These are phyloP conservation scores for Trichodelitschia bisporula DNA, from an alignment of 495 filamentous ascomycete species.

Conservation along the genomic window DNA sequence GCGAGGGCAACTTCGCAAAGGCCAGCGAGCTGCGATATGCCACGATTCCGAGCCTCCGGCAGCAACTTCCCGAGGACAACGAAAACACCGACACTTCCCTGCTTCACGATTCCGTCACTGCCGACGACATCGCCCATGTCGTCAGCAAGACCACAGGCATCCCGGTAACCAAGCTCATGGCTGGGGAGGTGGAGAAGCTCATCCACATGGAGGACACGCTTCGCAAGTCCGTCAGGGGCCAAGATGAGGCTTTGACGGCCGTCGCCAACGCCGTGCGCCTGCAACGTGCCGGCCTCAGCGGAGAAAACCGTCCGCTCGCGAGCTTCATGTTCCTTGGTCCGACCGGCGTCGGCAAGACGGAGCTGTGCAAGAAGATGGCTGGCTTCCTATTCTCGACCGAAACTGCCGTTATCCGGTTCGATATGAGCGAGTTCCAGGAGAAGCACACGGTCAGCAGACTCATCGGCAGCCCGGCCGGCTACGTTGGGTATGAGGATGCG, in stretches of 20 bases:
- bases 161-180: constrained; percentile 70
- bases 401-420: constrained; percentile 71
- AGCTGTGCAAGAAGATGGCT: constrained; percentile 90
- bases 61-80: constrained; percentile 55
- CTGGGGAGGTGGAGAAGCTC: constrained; percentile 75
- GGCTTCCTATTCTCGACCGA: constrained; percentile 82
- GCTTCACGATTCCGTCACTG: constrained; percentile 77
- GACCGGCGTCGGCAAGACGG: constrained; percentile 92
- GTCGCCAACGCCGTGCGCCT: constrained; percentile 85
- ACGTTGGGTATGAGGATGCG: constrained; percentile 91
- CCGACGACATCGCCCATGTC: constrained; percentile 81
- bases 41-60: constrained; percentile 56
- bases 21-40: constrained; percentile 77
- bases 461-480: constrained; percentile 80
- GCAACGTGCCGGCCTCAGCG: constrained; percentile 77
- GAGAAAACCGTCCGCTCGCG: constrained; percentile 74
- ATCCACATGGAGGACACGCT: constrained; percentile 88
- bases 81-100: constrained; percentile 29
- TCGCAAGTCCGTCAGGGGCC: constrained; percentile 62
- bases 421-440: constrained; percentile 96
- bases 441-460: constrained; percentile 86
- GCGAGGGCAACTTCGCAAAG: constrained; percentile 72
- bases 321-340: constrained; percentile 96
- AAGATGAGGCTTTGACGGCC: constrained; percentile 78
- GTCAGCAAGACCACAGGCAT: constrained; percentile 84